Evolutionary conservation across 495 filamentous ascomycete genomes (phyloP).

Genomic region (Beverwykella pulmonaria): DNA sequence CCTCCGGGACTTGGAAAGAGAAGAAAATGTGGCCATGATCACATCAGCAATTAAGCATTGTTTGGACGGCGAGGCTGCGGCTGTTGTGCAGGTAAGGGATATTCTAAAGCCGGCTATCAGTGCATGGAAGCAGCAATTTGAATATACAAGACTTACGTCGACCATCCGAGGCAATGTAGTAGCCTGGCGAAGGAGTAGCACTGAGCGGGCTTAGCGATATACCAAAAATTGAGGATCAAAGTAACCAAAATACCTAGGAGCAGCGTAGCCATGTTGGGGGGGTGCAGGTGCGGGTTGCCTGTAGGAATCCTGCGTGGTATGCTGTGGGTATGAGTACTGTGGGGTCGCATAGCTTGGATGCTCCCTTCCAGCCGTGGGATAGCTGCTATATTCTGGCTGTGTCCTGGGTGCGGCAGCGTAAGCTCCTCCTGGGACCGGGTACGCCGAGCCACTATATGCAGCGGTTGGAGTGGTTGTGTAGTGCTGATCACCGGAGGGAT

Average conservation of each 20-base stretch:
- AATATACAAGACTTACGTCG: slow-evolving; percentile 26
- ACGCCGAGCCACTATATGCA: background rate
- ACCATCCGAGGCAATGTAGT: slow-evolving; percentile 39
- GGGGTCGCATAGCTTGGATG: slow-evolving; percentile 3
- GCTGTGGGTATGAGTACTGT: slow-evolving; percentile 21
- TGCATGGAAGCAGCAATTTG: background rate
- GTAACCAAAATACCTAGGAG: slow-evolving; percentile 40
- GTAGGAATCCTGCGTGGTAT: slow-evolving; percentile 6
- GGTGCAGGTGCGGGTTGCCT: slow-evolving; percentile 2
- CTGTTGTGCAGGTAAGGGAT: slow-evolving; percentile 17
- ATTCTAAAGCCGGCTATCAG: slow-evolving; percentile 26
- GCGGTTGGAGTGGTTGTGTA: slow-evolving; percentile 16
- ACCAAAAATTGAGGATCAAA: slow-evolving; percentile 35
- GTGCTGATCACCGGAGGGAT: background rate
- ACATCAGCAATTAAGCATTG: background rate
- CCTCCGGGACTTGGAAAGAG: slow-evolving; percentile 20
- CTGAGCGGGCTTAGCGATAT: slow-evolving; percentile 36
- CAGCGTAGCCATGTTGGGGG: background rate
- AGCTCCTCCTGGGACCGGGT: background rate
- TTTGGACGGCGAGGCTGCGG: background rate
- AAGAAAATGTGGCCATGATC: slow-evolving; percentile 1
- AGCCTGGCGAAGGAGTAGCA: slow-evolving; percentile 27
- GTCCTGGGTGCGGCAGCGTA: slow-evolving; percentile 10
- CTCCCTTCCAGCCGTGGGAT: slow-evolving; percentile 11
- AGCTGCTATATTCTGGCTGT: slow-evolving; percentile 18